Percentiles rank a stretch among this genome's conserved stretches.
Evolutionary conservation across 352 stramenopile species (phyloP).

Genomic region (Aphanomyces invadans): DNA sequence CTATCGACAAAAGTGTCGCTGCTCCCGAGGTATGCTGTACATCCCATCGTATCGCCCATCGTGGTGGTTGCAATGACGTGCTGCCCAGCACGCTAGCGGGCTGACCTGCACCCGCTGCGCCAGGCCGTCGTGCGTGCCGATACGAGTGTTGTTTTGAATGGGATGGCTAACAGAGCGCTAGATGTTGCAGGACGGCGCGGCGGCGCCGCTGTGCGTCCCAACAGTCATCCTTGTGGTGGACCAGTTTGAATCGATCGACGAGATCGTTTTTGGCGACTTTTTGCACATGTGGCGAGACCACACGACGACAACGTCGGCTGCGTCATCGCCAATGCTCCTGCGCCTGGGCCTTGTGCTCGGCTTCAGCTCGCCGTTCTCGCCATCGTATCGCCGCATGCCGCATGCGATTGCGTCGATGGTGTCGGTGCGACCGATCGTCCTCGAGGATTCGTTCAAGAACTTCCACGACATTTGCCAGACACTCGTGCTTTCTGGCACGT

Average conservation of each 20-base stretch:
- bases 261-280: constrained; percentile 56
- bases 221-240: constrained; percentile 57
- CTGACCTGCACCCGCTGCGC: no score
- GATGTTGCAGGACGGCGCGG: no score
- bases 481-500: constrained; percentile 52
- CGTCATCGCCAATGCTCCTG: background rate
- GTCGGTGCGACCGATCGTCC: constrained; percentile 67
- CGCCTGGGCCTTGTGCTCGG: constrained; percentile 58
- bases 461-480: constrained; percentile 67
- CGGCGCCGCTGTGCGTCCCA: background rate
- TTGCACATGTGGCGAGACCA: constrained; percentile 65
- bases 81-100: background rate
- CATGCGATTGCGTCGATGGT: constrained; percentile 41
- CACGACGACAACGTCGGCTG: no score
- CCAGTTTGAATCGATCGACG: constrained; percentile 54
- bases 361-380: constrained; percentile 56
- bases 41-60: no score
- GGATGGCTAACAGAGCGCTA: no score
- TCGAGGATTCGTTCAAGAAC: constrained; percentile 68
- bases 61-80: no score
- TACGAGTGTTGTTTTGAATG: no score
- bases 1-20: background rate
- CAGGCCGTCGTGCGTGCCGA: no score
- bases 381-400: constrained; percentile 55
- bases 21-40: background rate